Evolutionary conservation across 2,329 filamentous ascomycete species (phyloP).

Genomic region (Diaporthe citrichinensis): DNA sequence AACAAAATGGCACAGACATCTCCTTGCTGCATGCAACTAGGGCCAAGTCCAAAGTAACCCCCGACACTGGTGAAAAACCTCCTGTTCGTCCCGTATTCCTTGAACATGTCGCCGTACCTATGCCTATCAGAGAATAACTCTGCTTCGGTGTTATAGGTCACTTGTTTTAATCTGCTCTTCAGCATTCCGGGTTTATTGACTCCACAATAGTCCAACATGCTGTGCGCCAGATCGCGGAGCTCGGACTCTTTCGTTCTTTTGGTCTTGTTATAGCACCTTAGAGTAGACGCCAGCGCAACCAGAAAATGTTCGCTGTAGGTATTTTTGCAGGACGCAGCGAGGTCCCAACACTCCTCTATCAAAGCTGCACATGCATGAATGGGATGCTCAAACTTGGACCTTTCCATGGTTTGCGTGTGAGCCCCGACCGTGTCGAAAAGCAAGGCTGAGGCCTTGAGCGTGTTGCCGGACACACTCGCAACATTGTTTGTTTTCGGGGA

Average conservation of each 20-base stretch:
- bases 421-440: neutral
- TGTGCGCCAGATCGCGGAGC: neutral
- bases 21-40: neutral
- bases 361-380: neutral
- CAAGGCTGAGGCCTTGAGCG: neutral
- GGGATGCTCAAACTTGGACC: neutral
- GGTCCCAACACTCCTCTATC: constrained; percentile 1
- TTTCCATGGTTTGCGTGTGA: neutral
- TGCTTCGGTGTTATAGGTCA: too few relatives aligned
- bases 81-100: neutral
- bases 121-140: too few relatives aligned
- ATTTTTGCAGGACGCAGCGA: neutral
- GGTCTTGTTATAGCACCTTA: neutral
- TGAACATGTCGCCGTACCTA: neutral
- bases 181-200: neutral
- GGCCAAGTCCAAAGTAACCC: neutral
- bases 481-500: neutral
- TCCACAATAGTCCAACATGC: neutral
- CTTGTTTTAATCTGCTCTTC: neutral
- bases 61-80: neutral
- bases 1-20: neutral
- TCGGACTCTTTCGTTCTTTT: neutral
- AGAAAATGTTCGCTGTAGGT: neutral
- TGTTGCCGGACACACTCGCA: neutral
- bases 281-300: neutral